phyloP scores from a whole-genome alignment of 2,329 filamentous ascomycete genomes.

The Alternaria novae-zelandiae region DNA sequence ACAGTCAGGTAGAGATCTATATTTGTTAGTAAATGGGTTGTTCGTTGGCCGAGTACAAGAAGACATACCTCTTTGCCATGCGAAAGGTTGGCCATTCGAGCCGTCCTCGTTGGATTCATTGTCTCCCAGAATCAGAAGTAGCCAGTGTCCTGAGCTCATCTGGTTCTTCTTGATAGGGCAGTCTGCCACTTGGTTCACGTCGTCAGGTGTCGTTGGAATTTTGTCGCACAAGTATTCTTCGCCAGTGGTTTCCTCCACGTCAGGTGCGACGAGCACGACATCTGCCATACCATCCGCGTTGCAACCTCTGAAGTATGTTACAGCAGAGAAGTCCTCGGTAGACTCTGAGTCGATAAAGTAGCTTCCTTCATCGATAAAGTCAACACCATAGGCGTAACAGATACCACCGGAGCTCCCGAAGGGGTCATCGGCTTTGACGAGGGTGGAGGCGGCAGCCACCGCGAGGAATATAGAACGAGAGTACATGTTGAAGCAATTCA shows the following conservation, averaged over 20 bases:
- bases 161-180: constrained; percentile 53
- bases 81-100: constrained; percentile 49
- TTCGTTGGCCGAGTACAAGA: neutral
- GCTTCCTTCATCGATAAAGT: constrained; percentile 52
- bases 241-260: constrained; percentile 33
- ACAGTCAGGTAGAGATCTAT: constrained; percentile 42
- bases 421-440: constrained; percentile 13
- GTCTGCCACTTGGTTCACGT: constrained; percentile 48
- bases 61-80: constrained; percentile 52
- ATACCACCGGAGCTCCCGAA: constrained; percentile 23
- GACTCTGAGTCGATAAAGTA: constrained; percentile 57
- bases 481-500: constrained; percentile 20
- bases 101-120: constrained; percentile 41
- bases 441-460: constrained; percentile 31
- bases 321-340: constrained; percentile 51
- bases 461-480: constrained; percentile 33
- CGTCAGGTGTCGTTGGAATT: constrained; percentile 49
- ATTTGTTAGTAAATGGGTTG: constrained; percentile 1
- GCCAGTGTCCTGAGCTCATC: constrained; percentile 54
- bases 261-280: constrained; percentile 50
- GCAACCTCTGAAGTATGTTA: constrained; percentile 54
- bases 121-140: constrained; percentile 54
- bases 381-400: constrained; percentile 49
- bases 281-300: constrained; percentile 47
- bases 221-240: constrained; percentile 52